Evolutionary conservation across 1,139 yeast species (phyloP).

Genomic region (Pichia sp.): DNA sequence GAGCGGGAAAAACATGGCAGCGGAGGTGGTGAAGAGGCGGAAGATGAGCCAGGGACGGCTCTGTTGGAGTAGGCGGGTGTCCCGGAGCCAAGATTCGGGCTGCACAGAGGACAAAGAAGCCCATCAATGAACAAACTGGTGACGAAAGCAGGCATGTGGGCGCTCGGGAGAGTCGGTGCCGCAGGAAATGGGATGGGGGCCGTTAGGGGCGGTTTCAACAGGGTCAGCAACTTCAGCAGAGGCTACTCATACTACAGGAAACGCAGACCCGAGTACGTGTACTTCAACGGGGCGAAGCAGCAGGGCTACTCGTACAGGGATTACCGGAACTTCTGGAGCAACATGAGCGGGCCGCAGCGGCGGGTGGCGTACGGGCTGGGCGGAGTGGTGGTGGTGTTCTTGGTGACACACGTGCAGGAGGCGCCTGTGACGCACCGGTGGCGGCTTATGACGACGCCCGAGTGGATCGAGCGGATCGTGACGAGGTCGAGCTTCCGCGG

Average conservation of each 20-base stretch:
- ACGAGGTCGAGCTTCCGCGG: slow-evolving; percentile 68
- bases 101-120: too few relatives aligned
- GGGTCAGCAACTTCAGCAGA: too few relatives aligned
- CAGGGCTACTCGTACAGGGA: not conserved
- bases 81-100: too few relatives aligned
- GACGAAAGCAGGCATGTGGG: too few relatives aligned
- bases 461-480: slow-evolving; percentile 57
- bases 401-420: slow-evolving; percentile 61
- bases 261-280: slow-evolving; percentile 18
- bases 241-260: not conserved
- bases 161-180: too few relatives aligned
- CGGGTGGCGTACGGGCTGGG: slow-evolving; percentile 18
- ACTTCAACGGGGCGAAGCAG: slow-evolving; percentile 21
- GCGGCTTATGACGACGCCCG: slow-evolving; percentile 71
- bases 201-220: too few relatives aligned
- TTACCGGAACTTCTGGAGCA: slow-evolving; percentile 3
- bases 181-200: too few relatives aligned
- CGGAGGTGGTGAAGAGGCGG: too few relatives aligned
- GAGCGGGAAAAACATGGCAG: not conserved
- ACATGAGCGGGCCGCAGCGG: slow-evolving; percentile 15
- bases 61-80: too few relatives aligned
- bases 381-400: slow-evolving; percentile 40
- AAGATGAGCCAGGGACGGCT: too few relatives aligned
- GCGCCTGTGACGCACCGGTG: slow-evolving; percentile 80
- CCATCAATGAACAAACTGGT: too few relatives aligned